Percentiles rank a stretch among this genome's conserved stretches.
Evolutionary conservation across 2,329 filamentous ascomycete species (phyloP).

Genomic region (Botrytis squamosa): DNA sequence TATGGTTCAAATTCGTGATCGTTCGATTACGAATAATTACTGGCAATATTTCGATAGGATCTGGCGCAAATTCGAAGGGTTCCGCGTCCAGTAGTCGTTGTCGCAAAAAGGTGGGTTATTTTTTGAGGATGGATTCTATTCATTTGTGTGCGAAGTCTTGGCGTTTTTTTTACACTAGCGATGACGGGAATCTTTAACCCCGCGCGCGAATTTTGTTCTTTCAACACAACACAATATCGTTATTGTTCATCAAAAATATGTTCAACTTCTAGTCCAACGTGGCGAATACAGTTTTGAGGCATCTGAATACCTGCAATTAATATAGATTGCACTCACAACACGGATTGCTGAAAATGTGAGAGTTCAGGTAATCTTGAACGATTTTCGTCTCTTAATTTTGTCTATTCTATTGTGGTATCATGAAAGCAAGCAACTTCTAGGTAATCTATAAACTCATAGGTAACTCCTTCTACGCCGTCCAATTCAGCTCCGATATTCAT

Average conservation of each 20-base stretch:
- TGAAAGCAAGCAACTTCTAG: constrained; percentile 13
- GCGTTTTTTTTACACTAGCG: constrained; percentile 18
- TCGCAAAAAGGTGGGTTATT: constrained; percentile 22
- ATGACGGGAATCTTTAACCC: constrained; percentile 16
- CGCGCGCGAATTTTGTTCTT: constrained; percentile 15
- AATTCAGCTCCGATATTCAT: background rate
- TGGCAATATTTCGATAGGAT: constrained; percentile 6
- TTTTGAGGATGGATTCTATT: constrained; percentile 21
- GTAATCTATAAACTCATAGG: constrained; percentile 10
- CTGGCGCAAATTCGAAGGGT: constrained; percentile 9
- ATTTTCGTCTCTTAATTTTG: constrained; percentile 6
- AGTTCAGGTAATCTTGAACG: background rate
- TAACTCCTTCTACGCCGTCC: constrained; percentile 6
- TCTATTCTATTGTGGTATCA: constrained; percentile 20
- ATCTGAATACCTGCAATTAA: background rate
- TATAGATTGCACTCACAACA: background rate
- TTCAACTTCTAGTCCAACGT: background rate
- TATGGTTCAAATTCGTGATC: constrained; percentile 12
- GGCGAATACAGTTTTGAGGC: background rate
- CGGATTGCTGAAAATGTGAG: background rate
- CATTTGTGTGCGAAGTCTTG: constrained; percentile 24
- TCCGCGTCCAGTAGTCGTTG: constrained; percentile 18
- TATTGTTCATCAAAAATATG: background rate
- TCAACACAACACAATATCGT: background rate
- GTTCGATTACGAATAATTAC: background rate